Evolutionary conservation across 768 basidiomycete genomes (phyloP).

Genomic region (Mycena metata): DNA sequence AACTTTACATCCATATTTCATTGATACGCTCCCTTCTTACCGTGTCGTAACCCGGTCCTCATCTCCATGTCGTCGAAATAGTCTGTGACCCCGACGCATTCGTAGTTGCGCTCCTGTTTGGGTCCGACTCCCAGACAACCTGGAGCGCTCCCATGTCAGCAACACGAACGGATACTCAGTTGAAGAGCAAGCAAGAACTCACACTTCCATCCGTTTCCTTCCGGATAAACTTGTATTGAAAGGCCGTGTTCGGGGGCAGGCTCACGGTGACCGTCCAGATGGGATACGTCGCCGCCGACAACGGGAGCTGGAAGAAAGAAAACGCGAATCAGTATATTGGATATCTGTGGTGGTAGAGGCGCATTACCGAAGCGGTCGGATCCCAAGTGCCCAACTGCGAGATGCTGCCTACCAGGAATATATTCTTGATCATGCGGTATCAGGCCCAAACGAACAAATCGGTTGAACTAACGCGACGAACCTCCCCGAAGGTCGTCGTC

Average conservation of each 20-base stretch:
- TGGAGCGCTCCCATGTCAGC: constrained; percentile 41
- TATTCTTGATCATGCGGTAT: constrained; percentile 56
- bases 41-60: constrained; percentile 12
- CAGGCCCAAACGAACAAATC: background rate
- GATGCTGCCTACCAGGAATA: constrained; percentile 71
- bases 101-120: constrained; percentile 64
- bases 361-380: constrained; percentile 59
- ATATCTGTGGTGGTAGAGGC: too few relatives aligned
- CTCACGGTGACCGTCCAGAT: constrained; percentile 65
- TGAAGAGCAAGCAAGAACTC: constrained; percentile 37
- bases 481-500: constrained; percentile 71
- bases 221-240: constrained; percentile 74
- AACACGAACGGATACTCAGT: background rate
- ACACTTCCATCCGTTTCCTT: constrained; percentile 67
- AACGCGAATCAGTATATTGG: background rate
- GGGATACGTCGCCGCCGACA: constrained; percentile 67
- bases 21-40: too few relatives aligned
- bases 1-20: too few relatives aligned
- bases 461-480: constrained; percentile 38
- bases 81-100: constrained; percentile 56
- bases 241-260: constrained; percentile 63
- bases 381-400: constrained; percentile 68
- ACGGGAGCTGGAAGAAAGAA: constrained; percentile 58
- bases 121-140: constrained; percentile 75
- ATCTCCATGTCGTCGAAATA: constrained; percentile 61